phyloP scores from a whole-genome alignment of 257 asterid genomes.

The Mitragyna speciosa region DNA sequence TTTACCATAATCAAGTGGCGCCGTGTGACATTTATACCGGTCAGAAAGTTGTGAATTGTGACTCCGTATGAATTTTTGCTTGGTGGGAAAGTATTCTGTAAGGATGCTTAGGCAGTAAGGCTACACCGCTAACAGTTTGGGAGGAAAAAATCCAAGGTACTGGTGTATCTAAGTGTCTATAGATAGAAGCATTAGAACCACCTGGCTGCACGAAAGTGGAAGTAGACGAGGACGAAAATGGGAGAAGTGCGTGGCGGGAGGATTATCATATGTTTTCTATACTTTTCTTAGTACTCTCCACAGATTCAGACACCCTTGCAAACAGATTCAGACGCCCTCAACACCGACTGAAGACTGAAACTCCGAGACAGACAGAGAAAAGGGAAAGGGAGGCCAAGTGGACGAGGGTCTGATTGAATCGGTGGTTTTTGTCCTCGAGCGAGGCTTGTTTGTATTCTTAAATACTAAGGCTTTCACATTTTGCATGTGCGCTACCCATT shows the following conservation, averaged over 20 bases:
- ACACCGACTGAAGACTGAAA: constrained; percentile 8
- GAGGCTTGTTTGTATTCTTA: neutral
- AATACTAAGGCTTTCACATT: neutral
- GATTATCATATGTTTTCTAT: too few species aligned
- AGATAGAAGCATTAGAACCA: neutral
- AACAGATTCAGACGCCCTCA: too few species aligned
- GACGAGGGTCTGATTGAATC: neutral
- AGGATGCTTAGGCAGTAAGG: constrained; percentile 10
- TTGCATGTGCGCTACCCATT: constrained; percentile 4
- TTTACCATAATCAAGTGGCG: neutral
- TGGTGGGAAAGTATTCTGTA: constrained; percentile 6
- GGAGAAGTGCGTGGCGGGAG: neutral
- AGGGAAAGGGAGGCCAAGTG: neutral
- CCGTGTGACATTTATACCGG: neutral
- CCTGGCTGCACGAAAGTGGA: constrained; percentile 6
- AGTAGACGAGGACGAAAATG: neutral
- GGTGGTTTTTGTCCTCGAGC: constrained; percentile 28
- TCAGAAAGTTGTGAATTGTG: neutral
- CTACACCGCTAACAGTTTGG: neutral
- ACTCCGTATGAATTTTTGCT: too few species aligned
- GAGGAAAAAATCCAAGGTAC: neutral
- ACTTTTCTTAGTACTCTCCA: too few species aligned
- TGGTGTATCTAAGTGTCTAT: too few species aligned
- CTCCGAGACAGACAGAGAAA: neutral
- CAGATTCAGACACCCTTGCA: too few species aligned